Percentiles rank a stretch among this genome's conserved stretches.
Conservation (phyloP, 2,329 filamentous ascomycete species). For the Cercospora zeae-maydis region DNA sequence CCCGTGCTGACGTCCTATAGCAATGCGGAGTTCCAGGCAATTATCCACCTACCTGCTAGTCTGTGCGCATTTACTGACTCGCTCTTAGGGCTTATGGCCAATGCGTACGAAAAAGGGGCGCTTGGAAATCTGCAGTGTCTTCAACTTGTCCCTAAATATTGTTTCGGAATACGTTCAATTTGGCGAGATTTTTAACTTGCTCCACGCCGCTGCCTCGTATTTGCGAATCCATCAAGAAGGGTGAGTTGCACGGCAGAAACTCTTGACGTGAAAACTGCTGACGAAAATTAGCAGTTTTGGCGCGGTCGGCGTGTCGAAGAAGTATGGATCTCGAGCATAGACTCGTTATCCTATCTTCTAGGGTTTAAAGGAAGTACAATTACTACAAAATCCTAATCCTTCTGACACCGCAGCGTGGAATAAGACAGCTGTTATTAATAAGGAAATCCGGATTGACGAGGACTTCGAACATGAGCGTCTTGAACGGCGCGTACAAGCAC, state of each 20-base stretch:
- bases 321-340: constrained; percentile 62
- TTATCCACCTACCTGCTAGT: background rate
- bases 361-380: constrained; percentile 59
- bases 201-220: constrained; percentile 62
- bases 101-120: constrained; percentile 59
- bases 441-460: constrained; percentile 50
- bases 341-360: constrained; percentile 66
- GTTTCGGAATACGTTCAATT: constrained; percentile 62
- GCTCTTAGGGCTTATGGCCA: constrained; percentile 54
- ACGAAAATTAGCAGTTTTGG: constrained; percentile 45
- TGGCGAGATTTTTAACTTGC: constrained; percentile 63
- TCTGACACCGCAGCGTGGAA: constrained; percentile 59
- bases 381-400: constrained; percentile 61
- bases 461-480: constrained; percentile 52
- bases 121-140: constrained; percentile 60
- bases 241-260: background rate
- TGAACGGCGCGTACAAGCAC: constrained; percentile 56
- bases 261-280: background rate
- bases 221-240: constrained; percentile 62
- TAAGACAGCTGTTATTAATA: constrained; percentile 47
- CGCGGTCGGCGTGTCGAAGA: constrained; percentile 64
- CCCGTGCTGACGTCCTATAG: background rate
- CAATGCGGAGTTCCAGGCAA: constrained; percentile 61
- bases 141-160: constrained; percentile 55
- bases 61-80: background rate